Conservation (phyloP, 768 basidiomycete species). For the Phaeotremella skinneri region DNA sequence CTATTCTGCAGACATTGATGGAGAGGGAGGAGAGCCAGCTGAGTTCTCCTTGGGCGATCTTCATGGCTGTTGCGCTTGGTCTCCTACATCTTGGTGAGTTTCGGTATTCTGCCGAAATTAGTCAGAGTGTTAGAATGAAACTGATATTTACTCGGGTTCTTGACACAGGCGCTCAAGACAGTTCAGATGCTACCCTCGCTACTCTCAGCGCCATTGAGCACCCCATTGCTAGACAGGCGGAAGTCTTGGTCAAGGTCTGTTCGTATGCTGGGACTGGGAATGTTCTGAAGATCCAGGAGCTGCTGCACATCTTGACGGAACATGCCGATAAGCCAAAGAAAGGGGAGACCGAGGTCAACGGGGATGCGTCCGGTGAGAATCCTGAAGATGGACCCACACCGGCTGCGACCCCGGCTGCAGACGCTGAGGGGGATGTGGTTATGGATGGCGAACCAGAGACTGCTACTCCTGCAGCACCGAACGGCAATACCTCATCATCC, state of each 20-base stretch:
- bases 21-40: conserved; percentile 59
- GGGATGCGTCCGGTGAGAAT: conserved; percentile 22
- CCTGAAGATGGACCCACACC: conserved; percentile 17
- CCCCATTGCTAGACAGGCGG: conserved; percentile 83
- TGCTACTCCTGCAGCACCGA: conserved; percentile 14
- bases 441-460: conserved; percentile 17
- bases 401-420: conserved; percentile 54
- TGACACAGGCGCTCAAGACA: conserved; percentile 76
- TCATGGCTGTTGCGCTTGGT: conserved; percentile 83
- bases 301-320: conserved; percentile 91
- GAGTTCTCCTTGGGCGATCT: conserved; percentile 90
- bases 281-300: conserved; percentile 84
- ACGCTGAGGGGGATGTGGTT: conserved; percentile 30
- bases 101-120: no score
- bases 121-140: background rate
- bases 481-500: no score
- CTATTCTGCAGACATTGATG: conserved; percentile 88
- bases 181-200: conserved; percentile 87
- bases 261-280: conserved; percentile 94
- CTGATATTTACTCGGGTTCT: conserved; percentile 1
- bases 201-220: conserved; percentile 91
- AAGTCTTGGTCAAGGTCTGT: conserved; percentile 88
- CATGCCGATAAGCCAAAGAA: conserved; percentile 62
- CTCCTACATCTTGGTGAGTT: conserved; percentile 80
- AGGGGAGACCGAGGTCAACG: conserved; percentile 20